A percentile compares a stretch with the other conserved stretches of the same genome.
Conservation (phyloP, 2,329 filamentous ascomycete genomes). For the Ophiostoma piceae region DNA sequence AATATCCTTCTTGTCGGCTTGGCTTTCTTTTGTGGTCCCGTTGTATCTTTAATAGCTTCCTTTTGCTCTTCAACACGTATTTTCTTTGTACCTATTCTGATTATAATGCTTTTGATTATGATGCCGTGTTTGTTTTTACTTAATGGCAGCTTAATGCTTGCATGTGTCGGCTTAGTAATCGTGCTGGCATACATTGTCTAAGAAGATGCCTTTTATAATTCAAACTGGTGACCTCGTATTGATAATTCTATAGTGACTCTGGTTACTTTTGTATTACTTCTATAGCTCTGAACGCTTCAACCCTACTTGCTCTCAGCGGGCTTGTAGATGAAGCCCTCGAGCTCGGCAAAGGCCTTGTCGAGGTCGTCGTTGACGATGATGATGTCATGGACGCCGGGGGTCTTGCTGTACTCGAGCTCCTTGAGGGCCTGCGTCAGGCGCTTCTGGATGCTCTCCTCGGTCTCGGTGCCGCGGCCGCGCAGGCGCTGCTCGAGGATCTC, state of each 20-base stretch:
- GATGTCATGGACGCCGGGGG: slow-evolving; percentile 51
- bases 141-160: too few relatives aligned
- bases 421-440: slow-evolving; percentile 65
- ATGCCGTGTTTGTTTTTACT: background rate
- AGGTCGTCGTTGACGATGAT: slow-evolving; percentile 40
- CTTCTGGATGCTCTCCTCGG: slow-evolving; percentile 64
- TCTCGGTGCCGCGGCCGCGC: slow-evolving; percentile 71
- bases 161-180: background rate
- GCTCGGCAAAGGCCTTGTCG: slow-evolving; percentile 47
- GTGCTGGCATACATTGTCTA: background rate
- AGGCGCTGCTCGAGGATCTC: slow-evolving; percentile 69
- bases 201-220: background rate
- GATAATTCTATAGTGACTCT: too few relatives aligned
- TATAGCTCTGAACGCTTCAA: background rate
- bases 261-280: too few relatives aligned
- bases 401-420: slow-evolving; percentile 68
- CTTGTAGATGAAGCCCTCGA: slow-evolving; percentile 48
- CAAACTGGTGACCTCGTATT: background rate
- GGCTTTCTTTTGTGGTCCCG: slow-evolving; percentile 16
- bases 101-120: too few relatives aligned
- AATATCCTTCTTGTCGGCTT: slow-evolving; percentile 14
- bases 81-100: slow-evolving; percentile 10
- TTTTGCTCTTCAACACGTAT: slow-evolving; percentile 27
- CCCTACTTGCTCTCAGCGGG: slow-evolving; percentile 18
- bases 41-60: slow-evolving; percentile 27